Evolutionary conservation across 164 flowering plant species (phyloP).

Genomic region (Vitis rotundifolia): DNA sequence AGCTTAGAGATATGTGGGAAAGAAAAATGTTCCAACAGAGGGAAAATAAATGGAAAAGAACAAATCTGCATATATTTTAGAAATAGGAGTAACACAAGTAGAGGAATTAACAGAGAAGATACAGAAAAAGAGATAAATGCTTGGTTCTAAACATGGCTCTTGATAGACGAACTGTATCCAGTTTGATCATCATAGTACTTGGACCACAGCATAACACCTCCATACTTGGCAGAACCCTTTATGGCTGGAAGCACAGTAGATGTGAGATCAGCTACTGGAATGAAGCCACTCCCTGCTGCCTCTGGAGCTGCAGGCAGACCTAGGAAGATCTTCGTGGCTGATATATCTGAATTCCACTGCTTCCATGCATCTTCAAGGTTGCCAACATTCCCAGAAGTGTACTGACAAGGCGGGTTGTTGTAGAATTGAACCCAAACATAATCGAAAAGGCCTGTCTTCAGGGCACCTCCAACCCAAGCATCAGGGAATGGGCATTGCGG

Average conservation of each 20-base stretch:
- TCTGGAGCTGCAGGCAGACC: constrained; percentile 32
- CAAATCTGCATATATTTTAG: no score
- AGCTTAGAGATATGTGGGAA: no score
- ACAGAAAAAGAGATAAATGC: no score
- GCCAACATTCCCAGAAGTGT: constrained; percentile 12
- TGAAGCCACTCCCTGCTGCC: constrained; percentile 40
- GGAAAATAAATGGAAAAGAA: no score
- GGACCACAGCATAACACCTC: constrained; percentile 42
- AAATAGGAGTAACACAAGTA: no score
- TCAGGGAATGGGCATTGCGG: constrained; percentile 33
- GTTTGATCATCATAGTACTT: constrained; percentile 31
- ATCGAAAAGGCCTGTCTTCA: constrained; percentile 31
- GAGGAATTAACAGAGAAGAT: no score
- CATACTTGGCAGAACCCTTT: constrained; percentile 33
- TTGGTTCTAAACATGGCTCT: constrained; percentile 21
- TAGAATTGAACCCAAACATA: constrained; percentile 36
- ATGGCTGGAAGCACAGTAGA: constrained; percentile 28
- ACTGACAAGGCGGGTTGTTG: constrained; percentile 39
- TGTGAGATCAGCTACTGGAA: constrained; percentile 22
- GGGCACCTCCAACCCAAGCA: constrained; percentile 21
- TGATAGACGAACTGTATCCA: constrained; percentile 29
- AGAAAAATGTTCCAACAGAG: no score
- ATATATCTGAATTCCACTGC: constrained; percentile 22
- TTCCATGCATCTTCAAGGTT: constrained; percentile 32
- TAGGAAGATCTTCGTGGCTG: constrained; percentile 22